Base-by-base conservation (phyloP, 2,329 filamentous ascomycete genomes). In the Madurella fahalii region DNA sequence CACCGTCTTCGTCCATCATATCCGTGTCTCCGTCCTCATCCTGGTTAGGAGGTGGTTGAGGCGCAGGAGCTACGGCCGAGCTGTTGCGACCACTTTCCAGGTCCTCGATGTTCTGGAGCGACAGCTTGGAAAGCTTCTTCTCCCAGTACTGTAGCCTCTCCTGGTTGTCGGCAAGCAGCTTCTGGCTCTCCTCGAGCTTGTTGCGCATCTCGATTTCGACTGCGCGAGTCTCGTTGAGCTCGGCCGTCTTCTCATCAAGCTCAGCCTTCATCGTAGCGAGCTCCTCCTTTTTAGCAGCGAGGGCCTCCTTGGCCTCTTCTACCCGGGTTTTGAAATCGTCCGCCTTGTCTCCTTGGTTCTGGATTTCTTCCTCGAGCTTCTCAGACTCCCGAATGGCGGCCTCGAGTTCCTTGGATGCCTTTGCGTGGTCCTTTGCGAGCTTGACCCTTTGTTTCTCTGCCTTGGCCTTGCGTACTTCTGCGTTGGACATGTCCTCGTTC, bases 131-230 rank as follows among this genome's bases (percentile, higher is more conserved):
- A 9, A 95, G 77, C 74, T 97, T 96, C 57, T 96, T 90, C 52
- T 91, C 78, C 91, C 92, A 97, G 74, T 96, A 90, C 39, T 79
- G 81, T 40, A 89, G 80, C 56, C 89, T 85, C 72, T 89, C 92
- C 69, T 95, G 85, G 71, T 95, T 96, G 67, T 97, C 93, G 0
- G 75, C 72, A 13, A 97, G 80, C 9, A 86, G 83, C 73, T 99
- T 99, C 62, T 96, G 89, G 69, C 93, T 94, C 68, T 97, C 93
- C 67, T 97, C 94, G 1, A 99, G 85, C 74, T 95, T 95, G 73
- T 97, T 97, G 59, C 89, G 88, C 91, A 97, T 96, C 72, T 99
- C 94, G 58, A 99, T 96, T 71, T 99, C 94, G 2, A 87, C 77
- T 0, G 90, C 92, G 9, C 93, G 84, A 0, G 88, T 95, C 66